Evolutionary conservation across 345 rosid genomes (phyloP), one percentile per base, ranked within the genome.

Genomic region (Adansonia digitata): DNA sequence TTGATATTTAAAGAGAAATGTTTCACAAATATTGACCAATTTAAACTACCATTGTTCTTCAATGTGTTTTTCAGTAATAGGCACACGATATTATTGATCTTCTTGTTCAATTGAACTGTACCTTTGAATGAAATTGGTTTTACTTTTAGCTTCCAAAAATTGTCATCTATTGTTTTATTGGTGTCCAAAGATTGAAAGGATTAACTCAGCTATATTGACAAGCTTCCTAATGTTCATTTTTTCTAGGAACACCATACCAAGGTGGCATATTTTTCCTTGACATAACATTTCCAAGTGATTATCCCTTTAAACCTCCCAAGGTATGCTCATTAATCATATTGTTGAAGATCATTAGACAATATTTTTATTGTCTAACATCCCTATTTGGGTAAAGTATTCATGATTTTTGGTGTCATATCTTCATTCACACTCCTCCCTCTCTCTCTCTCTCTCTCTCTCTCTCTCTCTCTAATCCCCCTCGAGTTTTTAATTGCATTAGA

Each of bases 221-320:
- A 56, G 64, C 35, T 71, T 17, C 65, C n/a, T 70, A 13, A 9
- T 53, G 31, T 43, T 40, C 45, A 2, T n/a, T 43, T 52, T 43
- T 72, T 70, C 26, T 74, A 95, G 99, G 94, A 74, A 91, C 98
- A 67, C 92, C 99, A 2, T 95, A 95, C 46, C 80, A 88, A 82
- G 97, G 93, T 13, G 99, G 99, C 27, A 85, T 93, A 64, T 95
- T 86, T 84, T 93, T 95, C 71, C 84, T 93, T 7, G 94, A 95
- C 82, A 81, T 93, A 22, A 81, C 77, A 26, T 93, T 95, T 76
- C 98, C 98, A 0, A 62, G 75, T 74, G 98, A 91, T 81, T 93
- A 95, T 82, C 99, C 99, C 34, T 91, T 93, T 77, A 87, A 90
- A 64, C 98, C 99, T 59, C 99, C 98, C 35, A 84, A 86, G 99